phyloP scores from a whole-genome alignment of 2,329 filamentous ascomycete genomes.

The Nannizzia gypsea region DNA sequence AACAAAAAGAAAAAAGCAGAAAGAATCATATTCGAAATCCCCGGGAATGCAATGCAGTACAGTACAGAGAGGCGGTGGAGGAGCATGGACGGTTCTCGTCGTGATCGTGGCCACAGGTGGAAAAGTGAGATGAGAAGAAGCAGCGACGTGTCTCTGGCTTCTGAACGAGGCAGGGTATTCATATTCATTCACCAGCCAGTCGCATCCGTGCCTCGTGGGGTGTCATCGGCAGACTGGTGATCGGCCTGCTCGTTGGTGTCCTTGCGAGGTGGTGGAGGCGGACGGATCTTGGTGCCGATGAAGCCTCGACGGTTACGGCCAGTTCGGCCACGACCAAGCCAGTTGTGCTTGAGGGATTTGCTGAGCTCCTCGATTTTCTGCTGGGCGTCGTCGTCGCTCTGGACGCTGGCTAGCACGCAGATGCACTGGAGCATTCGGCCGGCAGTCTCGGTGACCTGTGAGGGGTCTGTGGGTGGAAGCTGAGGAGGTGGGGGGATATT shows the following conservation, averaged over 20 bases:
- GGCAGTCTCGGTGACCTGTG: slow-evolving; percentile 78
- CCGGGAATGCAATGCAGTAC: not conserved
- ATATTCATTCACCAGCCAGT: not conserved
- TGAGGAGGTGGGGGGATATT: slow-evolving; percentile 1
- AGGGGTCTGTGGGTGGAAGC: slow-evolving; percentile 30
- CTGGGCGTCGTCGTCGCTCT: slow-evolving; percentile 59
- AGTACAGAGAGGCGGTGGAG: not conserved
- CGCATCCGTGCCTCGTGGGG: not conserved
- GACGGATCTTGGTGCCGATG: slow-evolving; percentile 53
- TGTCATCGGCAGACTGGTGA: not conserved
- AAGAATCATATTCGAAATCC: not conserved
- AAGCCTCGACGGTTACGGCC: slow-evolving; percentile 82
- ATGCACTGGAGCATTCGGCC: slow-evolving; percentile 94
- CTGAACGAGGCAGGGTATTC: not conserved
- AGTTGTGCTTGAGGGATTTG: slow-evolving; percentile 87
- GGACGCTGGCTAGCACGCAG: slow-evolving; percentile 71
- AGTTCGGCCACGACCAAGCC: slow-evolving; percentile 80
- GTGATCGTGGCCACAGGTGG: not conserved
- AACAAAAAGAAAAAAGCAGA: not conserved
- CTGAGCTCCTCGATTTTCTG: slow-evolving; percentile 71
- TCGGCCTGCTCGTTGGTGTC: not conserved
- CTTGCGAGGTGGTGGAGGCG: slow-evolving; percentile 6
- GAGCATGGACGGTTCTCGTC: not conserved
- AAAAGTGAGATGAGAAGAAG: not conserved
- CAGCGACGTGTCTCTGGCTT: not conserved